A percentile compares a stretch with the other conserved stretches of the same genome.
phyloP scores from a whole-genome alignment of 805 yeast species.

The Wickerhamiella musiphila region DNA sequence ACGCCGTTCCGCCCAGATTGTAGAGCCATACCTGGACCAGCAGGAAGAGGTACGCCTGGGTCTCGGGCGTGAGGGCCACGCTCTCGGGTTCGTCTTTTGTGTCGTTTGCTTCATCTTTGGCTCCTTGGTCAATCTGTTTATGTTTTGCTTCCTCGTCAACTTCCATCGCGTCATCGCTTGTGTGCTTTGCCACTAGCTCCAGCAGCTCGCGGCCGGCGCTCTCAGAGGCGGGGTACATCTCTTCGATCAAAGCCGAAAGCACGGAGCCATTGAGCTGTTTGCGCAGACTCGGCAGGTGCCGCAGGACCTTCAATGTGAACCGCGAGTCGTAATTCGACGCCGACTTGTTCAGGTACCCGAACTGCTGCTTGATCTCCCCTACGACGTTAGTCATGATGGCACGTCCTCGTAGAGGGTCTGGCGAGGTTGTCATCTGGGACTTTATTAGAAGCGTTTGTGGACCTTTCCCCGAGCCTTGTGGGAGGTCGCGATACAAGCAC shows the following conservation, averaged over 20 bases:
- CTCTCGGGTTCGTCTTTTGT: neutral
- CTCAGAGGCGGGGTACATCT: slow-evolving; percentile 36
- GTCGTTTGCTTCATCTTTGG: too few relatives aligned
- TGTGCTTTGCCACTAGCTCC: slow-evolving; percentile 20
- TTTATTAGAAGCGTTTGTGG: too few relatives aligned
- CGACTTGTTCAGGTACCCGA: slow-evolving; percentile 39
- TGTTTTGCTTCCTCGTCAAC: slow-evolving; percentile 14
- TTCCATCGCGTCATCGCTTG: slow-evolving; percentile 17
- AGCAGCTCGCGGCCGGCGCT: slow-evolving; percentile 27
- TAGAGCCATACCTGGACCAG: slow-evolving; percentile 60
- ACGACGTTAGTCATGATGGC: slow-evolving; percentile 4
- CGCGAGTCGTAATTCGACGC: slow-evolving; percentile 68
- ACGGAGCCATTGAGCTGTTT: slow-evolving; percentile 38
- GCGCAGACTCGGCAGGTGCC: slow-evolving; percentile 66
- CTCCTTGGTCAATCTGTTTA: too few relatives aligned
- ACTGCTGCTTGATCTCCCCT: slow-evolving; percentile 23
- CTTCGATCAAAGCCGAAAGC: slow-evolving; percentile 36
- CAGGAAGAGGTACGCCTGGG: slow-evolving; percentile 63
- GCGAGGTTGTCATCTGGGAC: too few relatives aligned
- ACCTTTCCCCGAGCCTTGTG: too few relatives aligned
- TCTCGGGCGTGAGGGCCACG: slow-evolving; percentile 35
- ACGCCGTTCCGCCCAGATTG: slow-evolving; percentile 34
- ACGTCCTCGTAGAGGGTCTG: too few relatives aligned
- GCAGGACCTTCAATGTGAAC: slow-evolving; percentile 66
- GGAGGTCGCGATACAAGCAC: too few relatives aligned